Percentiles rank a stretch among this genome's conserved stretches.
Conservation (phyloP, 1,139 yeast genomes). For the Candida sanyaensis region DNA sequence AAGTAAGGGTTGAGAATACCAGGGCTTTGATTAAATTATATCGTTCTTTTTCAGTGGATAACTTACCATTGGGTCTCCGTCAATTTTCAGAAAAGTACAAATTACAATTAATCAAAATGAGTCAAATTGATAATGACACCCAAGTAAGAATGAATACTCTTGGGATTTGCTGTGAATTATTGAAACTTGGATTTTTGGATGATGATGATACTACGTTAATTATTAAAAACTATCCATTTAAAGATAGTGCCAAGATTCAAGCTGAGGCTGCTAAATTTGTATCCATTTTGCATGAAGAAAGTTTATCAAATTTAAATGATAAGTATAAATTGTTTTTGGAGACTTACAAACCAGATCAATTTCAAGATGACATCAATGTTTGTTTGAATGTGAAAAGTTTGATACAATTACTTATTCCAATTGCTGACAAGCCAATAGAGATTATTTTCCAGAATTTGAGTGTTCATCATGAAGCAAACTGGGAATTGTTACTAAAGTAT, state of each 20-base stretch:
- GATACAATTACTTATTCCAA: constrained; percentile 19
- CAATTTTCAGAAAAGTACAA: constrained; percentile 76
- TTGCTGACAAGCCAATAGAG: constrained; percentile 6
- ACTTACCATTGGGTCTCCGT: constrained; percentile 34
- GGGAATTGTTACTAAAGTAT: constrained; percentile 42
- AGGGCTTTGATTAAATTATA: constrained; percentile 56
- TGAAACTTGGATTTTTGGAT: constrained; percentile 63
- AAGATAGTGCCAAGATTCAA: constrained; percentile 34
- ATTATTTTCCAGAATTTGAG: constrained; percentile 8
- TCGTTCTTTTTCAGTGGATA: constrained; percentile 24
- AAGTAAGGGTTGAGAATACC: constrained; percentile 67
- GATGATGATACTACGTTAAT: constrained; percentile 26
- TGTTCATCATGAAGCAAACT: constrained; percentile 22
- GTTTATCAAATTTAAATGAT: constrained; percentile 20
- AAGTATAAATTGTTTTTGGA: constrained; percentile 24
- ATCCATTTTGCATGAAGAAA: constrained; percentile 21
- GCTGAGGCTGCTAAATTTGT: constrained; percentile 35
- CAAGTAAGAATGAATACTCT: constrained; percentile 56
- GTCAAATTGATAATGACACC: constrained; percentile 31
- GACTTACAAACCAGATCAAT: constrained; percentile 20
- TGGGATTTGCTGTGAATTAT: constrained; percentile 55
- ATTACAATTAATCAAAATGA: constrained; percentile 63
- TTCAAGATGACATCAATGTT: constrained; percentile 26
- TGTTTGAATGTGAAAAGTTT: constrained; percentile 41
- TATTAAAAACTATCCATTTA: constrained; percentile 15